These are phyloP conservation scores for Boletus sp. DNA, from an alignment of 768 basidiomycete genomes.

Conservation along the genomic window DNA sequence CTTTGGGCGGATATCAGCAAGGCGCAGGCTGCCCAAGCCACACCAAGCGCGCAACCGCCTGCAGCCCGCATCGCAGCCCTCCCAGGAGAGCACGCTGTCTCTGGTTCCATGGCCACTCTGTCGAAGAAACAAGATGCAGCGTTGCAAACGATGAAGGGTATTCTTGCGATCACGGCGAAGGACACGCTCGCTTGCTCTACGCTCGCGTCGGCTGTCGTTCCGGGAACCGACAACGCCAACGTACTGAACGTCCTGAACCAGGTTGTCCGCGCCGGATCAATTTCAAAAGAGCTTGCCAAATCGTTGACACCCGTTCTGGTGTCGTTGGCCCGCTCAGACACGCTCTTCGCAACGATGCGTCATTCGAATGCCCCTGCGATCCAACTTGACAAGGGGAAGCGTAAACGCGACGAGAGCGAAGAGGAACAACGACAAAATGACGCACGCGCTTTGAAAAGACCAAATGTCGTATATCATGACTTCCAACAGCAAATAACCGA, in stretches of 20 bases:
- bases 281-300: slow-evolving; percentile 52
- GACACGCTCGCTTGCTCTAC: slow-evolving; percentile 55
- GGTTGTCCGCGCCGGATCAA: slow-evolving; percentile 43
- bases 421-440: slow-evolving; percentile 29
- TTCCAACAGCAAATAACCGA: slow-evolving; percentile 56
- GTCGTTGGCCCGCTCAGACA: slow-evolving; percentile 60
- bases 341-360: slow-evolving; percentile 61
- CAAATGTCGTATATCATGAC: slow-evolving; percentile 41
- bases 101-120: slow-evolving; percentile 8
- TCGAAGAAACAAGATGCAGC: slow-evolving; percentile 54
- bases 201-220: slow-evolving; percentile 50
- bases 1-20: slow-evolving; percentile 74
- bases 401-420: slow-evolving; percentile 59
- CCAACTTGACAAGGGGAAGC: slow-evolving; percentile 69
- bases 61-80: background rate
- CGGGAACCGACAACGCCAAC: slow-evolving; percentile 40
- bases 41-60: slow-evolving; percentile 17
- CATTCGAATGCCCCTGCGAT: slow-evolving; percentile 61
- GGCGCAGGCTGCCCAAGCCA: slow-evolving; percentile 46
- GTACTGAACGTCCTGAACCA: slow-evolving; percentile 55
- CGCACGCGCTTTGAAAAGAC: slow-evolving; percentile 41
- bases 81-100: slow-evolving; percentile 6
- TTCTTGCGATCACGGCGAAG: slow-evolving; percentile 54
- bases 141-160: slow-evolving; percentile 60
- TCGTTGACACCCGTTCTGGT: slow-evolving; percentile 62